Evolutionary conservation across 768 basidiomycete species (phyloP), one percentile per base, ranked within the genome.

Genomic region (Rhodotorula paludigena): DNA sequence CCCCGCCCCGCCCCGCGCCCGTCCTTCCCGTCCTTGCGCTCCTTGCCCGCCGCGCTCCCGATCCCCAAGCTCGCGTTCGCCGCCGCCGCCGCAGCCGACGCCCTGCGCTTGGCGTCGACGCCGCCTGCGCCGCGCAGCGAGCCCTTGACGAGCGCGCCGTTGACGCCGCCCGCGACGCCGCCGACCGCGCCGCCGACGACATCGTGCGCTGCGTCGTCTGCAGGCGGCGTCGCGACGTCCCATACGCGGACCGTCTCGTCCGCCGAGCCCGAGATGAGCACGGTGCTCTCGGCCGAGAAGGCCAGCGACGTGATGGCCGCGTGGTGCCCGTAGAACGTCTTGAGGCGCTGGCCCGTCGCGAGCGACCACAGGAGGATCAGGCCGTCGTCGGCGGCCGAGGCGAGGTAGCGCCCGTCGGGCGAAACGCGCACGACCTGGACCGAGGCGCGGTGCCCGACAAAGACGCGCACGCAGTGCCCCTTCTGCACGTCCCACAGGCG

Each of bases 201-300:
- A 30, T 28, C 25, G 28, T 30, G 11, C 16, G 12, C 20, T 8
- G 39, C 51, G 11, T 35, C 61, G 3, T 36, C 35, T 87, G 78
- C 52, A 23, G 58, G 59, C 1, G 66, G 59, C n/a, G 70, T 68
- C 58, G 64, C 57, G 30, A 96, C 87, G 77, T 99, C 96, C 96
- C 96, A 99, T 64, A 92, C 92, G n/a, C 94, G 83, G 25, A 97
- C 92, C 1, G 96, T 97, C 85, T 90, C 93, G 77, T 99, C 96
- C 38, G 91, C 86, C 33, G 89, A 84, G 11, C 93, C 93, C 65
- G 90, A 93, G 20, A 97, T 87, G 42, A 99, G 84, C 60, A 98
- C 78, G 3, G 87, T 86, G 0, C 92, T 92, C 78, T 97, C 96
- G 33, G 87, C 89, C 66, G 89, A 92, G 78, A 97, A 99, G 0